Evolutionary conservation across 768 basidiomycete species (phyloP), one percentile per base, ranked within the genome.

Genomic region (Lepiota brunneoincarnata): DNA sequence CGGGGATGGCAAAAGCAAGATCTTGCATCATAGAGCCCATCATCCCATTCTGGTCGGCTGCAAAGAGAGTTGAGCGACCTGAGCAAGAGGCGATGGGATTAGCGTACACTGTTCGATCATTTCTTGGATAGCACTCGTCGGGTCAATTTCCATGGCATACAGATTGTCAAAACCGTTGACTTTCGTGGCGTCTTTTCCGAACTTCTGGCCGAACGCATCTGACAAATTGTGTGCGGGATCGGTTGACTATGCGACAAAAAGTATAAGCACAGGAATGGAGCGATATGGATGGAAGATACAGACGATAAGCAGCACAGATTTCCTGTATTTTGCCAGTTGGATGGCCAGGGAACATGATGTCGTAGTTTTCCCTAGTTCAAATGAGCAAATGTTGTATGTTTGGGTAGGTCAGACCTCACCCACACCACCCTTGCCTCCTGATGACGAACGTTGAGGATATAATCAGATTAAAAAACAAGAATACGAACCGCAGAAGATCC

Each of bases 21-120:
- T 99, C 97, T 70, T 99, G 97, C 93, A 99, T 97, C 94, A 99
- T 98, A 58, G 89, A 86, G 42, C 93, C 93, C 96, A 98, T 98
- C 78, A 96, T 94, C 10, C 89, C 88, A 64, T 89, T 91, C 61
- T 86, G 83, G 68, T 92, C 91, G 55, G 91, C 90, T 93, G 63
- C 41, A 39, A n/a, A 51, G 23, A 36, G 18, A 7, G 26, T 51
- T 49, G 10, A 48, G 21, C 11, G 1, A n/a, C 38, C 24, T 11
- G 42, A 31, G 39, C 37, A 49, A 17, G 21, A 23, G 20, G 37
- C 20, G 43, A 46, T 37, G 50, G 46, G 54, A 18, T 36, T 52
- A 48, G 14, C 83, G 48, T 63, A 97, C 95, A 95, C 66, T 91
- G 87, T 63, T 99, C 97, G 34, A 98, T 91, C 96, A 99, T 98